Evolutionary conservation across 2,329 filamentous ascomycete species (phyloP).

Genomic region (Colletotrichum cuscutae): DNA sequence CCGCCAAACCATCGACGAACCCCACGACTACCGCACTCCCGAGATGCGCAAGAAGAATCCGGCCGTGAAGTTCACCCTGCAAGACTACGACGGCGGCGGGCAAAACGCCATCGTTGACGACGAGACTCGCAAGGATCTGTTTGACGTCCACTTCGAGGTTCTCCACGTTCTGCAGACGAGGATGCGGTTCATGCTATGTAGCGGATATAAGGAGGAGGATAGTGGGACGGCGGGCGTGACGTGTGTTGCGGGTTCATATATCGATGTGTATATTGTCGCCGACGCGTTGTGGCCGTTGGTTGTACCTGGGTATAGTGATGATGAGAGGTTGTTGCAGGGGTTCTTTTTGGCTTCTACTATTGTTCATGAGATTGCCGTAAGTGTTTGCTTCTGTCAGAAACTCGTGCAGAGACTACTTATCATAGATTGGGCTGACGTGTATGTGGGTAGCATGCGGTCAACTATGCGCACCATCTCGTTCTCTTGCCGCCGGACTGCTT

Average conservation of each 20-base stretch:
- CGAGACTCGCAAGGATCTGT: no score
- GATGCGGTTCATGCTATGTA: not conserved
- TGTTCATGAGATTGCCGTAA: not conserved
- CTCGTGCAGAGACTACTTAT: not conserved
- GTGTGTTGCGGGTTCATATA: not conserved
- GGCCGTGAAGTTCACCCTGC: not conserved
- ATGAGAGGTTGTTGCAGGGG: not conserved
- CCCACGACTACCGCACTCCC: conserved; percentile 28
- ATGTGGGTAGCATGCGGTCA: not conserved
- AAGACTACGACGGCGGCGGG: not conserved
- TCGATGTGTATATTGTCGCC: not conserved
- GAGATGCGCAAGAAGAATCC: not conserved
- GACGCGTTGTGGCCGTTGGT: not conserved
- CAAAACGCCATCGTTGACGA: not conserved
- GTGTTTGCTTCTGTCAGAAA: not conserved
- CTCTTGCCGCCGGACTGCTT: not conserved
- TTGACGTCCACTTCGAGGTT: no score
- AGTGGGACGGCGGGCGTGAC: not conserved
- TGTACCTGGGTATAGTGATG: not conserved
- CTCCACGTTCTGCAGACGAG: not conserved
- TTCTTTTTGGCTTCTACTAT: not conserved
- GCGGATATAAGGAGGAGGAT: no score
- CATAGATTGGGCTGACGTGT: not conserved
- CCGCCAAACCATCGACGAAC: conserved; percentile 33
- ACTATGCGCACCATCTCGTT: not conserved